These are phyloP conservation scores for Bauhinia variegata DNA, from an alignment of 306 rosid genomes.

Conservation along the genomic window DNA sequence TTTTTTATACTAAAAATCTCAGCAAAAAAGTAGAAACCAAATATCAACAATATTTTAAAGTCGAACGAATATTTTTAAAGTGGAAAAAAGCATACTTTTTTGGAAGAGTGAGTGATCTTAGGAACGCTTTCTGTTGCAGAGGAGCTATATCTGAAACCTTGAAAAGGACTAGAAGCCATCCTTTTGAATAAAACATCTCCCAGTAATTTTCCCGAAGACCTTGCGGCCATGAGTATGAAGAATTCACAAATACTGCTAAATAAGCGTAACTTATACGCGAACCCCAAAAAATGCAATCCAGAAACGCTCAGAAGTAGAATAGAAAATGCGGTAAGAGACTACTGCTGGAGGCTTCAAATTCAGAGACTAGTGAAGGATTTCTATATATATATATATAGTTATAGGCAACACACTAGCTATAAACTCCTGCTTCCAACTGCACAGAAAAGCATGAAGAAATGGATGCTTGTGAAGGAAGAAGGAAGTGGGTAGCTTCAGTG, in stretches of 20 bases:
- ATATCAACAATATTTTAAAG: constrained; percentile 9
- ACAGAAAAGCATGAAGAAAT: no score
- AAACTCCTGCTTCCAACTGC: no score
- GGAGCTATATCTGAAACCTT: constrained; percentile 57
- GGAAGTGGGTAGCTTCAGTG: no score
- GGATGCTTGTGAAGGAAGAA: no score
- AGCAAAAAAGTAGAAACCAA: background rate
- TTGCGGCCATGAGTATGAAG: constrained; percentile 66
- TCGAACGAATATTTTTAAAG: background rate
- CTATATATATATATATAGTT: no score
- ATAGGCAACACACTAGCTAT: no score
- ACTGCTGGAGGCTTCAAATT: no score
- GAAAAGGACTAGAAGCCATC: constrained; percentile 39
- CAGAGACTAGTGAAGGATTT: no score
- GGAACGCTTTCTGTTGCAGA: constrained; percentile 61
- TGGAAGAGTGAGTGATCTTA: constrained; percentile 72
- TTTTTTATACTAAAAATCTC: background rate
- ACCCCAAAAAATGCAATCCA: constrained; percentile 6
- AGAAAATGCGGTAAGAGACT: no score
- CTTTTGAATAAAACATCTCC: constrained; percentile 49
- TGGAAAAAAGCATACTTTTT: constrained; percentile 61
- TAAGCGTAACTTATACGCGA: constrained; percentile 33
- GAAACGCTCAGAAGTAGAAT: background rate
- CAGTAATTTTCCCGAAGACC: constrained; percentile 60
- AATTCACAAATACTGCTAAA: background rate